These are phyloP conservation scores for Hordeum pubiflorum DNA, from an alignment of 202 grass and related monocot genomes.

Conservation along the genomic window DNA sequence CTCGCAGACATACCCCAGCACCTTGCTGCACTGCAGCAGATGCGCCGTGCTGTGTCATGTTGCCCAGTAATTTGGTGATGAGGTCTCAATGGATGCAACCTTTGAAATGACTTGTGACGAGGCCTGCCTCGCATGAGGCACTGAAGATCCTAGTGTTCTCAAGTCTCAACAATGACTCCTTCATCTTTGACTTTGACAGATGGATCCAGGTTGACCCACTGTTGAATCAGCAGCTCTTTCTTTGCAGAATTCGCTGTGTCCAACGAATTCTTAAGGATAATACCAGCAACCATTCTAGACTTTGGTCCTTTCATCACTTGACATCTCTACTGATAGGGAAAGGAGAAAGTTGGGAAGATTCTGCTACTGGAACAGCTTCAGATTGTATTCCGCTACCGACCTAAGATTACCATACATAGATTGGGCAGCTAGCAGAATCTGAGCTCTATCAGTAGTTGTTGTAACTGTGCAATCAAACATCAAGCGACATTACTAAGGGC, in stretches of 20 bases:
- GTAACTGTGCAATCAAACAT: conserved; percentile 8
- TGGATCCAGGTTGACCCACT: conserved; percentile 59
- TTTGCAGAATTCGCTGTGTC: conserved; percentile 52
- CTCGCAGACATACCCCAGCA: conserved; percentile 78
- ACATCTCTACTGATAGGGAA: conserved; percentile 62
- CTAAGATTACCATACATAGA: conserved; percentile 57
- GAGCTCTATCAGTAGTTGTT: conserved; percentile 54
- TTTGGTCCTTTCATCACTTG: conserved; percentile 53
- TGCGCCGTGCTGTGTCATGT: conserved; percentile 48
- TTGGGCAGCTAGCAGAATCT: conserved; percentile 59
- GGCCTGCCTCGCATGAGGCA: conserved; percentile 55
- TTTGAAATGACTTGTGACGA: conserved; percentile 59
- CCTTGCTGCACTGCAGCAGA: conserved; percentile 53
- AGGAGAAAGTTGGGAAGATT: conserved; percentile 46
- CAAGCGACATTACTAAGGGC: background rate
- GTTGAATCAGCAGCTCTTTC: conserved; percentile 49
- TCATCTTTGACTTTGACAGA: conserved; percentile 37
- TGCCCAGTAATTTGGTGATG: background rate
- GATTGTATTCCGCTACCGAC: conserved; percentile 42
- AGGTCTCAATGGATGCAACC: background rate
- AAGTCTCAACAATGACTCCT: conserved; percentile 51
- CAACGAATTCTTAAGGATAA: conserved; percentile 80
- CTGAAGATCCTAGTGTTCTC: conserved; percentile 52
- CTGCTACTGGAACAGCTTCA: conserved; percentile 61
- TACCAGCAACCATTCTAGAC: conserved; percentile 73